Conservation (phyloP, 306 rosid species). For the Cucumis cinereus region DNA sequence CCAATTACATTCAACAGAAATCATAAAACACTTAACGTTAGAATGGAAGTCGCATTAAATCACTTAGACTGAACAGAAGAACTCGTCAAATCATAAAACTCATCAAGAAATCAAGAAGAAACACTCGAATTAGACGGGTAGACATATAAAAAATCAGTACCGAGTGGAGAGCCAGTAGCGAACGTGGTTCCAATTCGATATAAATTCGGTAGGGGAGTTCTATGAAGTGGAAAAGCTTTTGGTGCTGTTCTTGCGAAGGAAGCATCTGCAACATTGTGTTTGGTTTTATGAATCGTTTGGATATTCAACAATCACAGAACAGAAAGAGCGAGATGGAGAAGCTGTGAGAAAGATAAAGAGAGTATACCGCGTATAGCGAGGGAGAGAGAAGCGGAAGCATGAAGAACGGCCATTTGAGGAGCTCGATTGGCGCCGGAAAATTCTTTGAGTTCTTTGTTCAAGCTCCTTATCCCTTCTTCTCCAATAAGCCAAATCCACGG, state of each 20-base stretch:
- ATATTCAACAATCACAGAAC: not conserved
- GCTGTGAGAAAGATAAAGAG: conserved; percentile 7
- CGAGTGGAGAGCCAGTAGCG: conserved; percentile 51
- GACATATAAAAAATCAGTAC: conserved; percentile 19
- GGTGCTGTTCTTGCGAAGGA: conserved; percentile 25
- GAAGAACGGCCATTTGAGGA: conserved; percentile 38
- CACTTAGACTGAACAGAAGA: not conserved
- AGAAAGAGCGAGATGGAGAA: not conserved
- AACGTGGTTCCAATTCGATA: conserved; percentile 30
- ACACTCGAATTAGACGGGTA: not conserved
- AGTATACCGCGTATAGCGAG: conserved; percentile 31
- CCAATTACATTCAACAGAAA: not conserved
- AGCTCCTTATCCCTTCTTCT: conserved; percentile 34
- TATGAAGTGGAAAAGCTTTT: conserved; percentile 20
- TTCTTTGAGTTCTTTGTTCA: not conserved
- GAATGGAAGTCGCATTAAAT: not conserved
- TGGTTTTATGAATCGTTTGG: not conserved
- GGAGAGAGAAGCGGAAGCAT: conserved; percentile 46
- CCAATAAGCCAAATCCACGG: not conserved
- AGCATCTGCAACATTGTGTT: conserved; percentile 33
- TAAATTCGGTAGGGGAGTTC: conserved; percentile 19
- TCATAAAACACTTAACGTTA: not conserved
- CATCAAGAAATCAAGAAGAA: not conserved
- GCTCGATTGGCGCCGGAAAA: not conserved
- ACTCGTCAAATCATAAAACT: not conserved